Conservation (phyloP, 208 protist genomes). For the Hexamita inflata region DNA sequence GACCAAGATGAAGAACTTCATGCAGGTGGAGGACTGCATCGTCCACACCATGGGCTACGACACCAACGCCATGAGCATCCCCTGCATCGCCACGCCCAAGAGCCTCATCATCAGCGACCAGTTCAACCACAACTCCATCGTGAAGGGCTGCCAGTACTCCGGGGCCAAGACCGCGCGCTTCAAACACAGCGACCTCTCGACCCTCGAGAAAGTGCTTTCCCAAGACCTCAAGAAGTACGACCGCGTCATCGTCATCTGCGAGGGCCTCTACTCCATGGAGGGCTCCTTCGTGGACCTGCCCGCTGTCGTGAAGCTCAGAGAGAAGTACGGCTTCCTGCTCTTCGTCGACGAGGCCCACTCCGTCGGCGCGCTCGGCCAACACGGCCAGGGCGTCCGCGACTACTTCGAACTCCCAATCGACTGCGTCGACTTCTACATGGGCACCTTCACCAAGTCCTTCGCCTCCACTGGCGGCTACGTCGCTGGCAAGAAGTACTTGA, state of each 20-base stretch:
- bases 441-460: constrained; percentile 66
- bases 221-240: constrained; percentile 66
- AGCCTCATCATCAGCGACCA: constrained; percentile 54
- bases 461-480: constrained; percentile 58
- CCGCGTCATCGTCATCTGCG: constrained; percentile 61
- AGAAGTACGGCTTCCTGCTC: constrained; percentile 58
- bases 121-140: constrained; percentile 55
- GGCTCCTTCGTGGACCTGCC: constrained; percentile 49
- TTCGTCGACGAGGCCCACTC: constrained; percentile 66
- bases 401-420: constrained; percentile 45
- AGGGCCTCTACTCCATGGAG: constrained; percentile 62
- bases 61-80: constrained; percentile 56
- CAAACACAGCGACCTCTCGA: constrained; percentile 54
- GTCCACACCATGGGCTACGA: constrained; percentile 60
- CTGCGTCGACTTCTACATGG: constrained; percentile 65
- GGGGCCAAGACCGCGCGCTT: constrained; percentile 53
- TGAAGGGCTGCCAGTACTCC: constrained; percentile 50
- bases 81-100: constrained; percentile 41
- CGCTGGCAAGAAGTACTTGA: constrained; percentile 35
- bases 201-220: constrained; percentile 56
- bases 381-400: constrained; percentile 52
- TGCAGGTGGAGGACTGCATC: constrained; percentile 55
- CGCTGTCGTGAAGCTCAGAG: constrained; percentile 57
- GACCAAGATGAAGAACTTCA: constrained; percentile 44
- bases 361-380: constrained; percentile 58